Evolutionary conservation across 1,284 basidiomycete species (phyloP), one percentile per base, ranked within the genome.

Genomic region (Peniophora sp.): DNA sequence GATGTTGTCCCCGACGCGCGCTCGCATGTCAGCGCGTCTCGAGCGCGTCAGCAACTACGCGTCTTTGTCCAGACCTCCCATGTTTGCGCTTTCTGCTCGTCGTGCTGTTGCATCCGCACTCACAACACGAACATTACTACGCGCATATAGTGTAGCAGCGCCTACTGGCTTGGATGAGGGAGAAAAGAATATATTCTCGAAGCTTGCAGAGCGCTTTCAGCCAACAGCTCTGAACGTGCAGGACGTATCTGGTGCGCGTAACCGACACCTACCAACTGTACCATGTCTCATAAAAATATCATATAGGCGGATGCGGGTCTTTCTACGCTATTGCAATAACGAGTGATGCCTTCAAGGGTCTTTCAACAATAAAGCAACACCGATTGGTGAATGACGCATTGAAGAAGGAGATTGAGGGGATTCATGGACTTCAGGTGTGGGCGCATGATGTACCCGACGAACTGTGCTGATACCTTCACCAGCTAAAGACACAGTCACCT

Each of bases 241-340:
- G 69, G 93, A 97, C 65, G 81, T 94, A 10, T 96, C 93, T 45
- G 92, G 93, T 92, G 35, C 55, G 79, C 63, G 10, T 35, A 38
- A 16, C 27, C 8, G 22, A 47, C 23, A 23, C 45, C 14, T 39
- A 44, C 23, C 14, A 10, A 16, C 17, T 20, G 8, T 20, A 9
- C 12, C 5, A 32, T 32, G 5, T 32, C 27, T 32, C 27, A 32
- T 12, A 12, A 32, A 32, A 5, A 5, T 6, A 32, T 32, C 5
- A 6, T 45, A 8, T 46, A 96, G 94, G 95, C 51, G 96, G 96
- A 25, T 99, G 96, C 64, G 97, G 96, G 11, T 81, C 87, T 2
- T 99, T 99, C 70, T 99, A 97, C 64, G 90, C 93, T 38, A 97
- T 99, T 57, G 78, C 83, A 36, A 89, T 99, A 55, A 81, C 88